Evolutionary conservation across 768 basidiomycete species (phyloP).

Genomic region (Boletus eberwhitei): DNA sequence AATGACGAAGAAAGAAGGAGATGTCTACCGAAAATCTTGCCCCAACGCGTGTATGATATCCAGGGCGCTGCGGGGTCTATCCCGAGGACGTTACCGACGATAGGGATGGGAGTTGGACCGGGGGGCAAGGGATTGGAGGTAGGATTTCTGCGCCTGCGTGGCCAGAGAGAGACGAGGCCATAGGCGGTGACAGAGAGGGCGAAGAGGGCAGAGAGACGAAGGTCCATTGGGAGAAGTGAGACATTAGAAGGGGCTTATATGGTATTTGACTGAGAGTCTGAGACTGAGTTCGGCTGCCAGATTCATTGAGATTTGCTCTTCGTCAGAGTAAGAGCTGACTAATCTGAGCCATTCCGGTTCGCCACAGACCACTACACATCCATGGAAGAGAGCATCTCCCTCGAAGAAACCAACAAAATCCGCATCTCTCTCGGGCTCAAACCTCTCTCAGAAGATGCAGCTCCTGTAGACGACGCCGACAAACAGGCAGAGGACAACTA

Average conservation of each 20-base stretch:
- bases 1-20: conserved; percentile 9
- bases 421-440: conserved; percentile 92
- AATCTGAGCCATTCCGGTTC: neutral
- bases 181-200: conserved; percentile 1
- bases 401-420: conserved; percentile 95
- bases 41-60: conserved; percentile 33
- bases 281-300: neutral
- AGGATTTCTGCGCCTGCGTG: neutral
- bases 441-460: conserved; percentile 81
- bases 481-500: conserved; percentile 88
- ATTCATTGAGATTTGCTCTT: no score
- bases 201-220: conserved; percentile 10
- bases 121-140: conserved; percentile 37
- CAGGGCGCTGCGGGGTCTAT: conserved; percentile 29
- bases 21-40: conserved; percentile 26
- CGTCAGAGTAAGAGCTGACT: conserved; percentile 2
- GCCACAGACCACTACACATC: conserved; percentile 40
- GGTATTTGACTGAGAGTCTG: neutral
- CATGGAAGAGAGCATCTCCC: conserved; percentile 85
- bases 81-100: conserved; percentile 30
- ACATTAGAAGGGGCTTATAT: neutral
- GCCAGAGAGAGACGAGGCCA: conserved; percentile 7
- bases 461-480: conserved; percentile 70
- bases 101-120: conserved; percentile 47
- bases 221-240: conserved; percentile 9